Evolutionary conservation across 257 asterid species (phyloP).

Genomic region (Scutellaria baicalensis): DNA sequence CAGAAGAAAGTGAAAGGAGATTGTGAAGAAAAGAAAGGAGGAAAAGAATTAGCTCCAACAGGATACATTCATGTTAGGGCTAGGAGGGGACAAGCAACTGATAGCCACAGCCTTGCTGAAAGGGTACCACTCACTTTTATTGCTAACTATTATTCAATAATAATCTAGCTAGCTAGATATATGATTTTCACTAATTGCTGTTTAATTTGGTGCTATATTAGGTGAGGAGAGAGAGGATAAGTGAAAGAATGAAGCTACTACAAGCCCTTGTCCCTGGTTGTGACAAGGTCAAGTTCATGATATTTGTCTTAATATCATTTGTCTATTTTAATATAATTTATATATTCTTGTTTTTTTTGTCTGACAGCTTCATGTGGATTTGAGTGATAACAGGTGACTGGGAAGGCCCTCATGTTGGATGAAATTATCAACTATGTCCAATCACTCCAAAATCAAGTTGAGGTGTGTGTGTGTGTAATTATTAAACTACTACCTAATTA

Average conservation of each 20-base stretch:
- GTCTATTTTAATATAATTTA: not conserved
- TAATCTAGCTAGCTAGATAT: too few species aligned
- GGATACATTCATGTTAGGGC: conserved; percentile 82
- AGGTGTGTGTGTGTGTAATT: too few species aligned
- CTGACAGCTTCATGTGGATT: conserved; percentile 42
- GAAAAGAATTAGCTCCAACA: conserved; percentile 13
- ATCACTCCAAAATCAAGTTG: conserved; percentile 84
- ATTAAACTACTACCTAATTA: too few species aligned
- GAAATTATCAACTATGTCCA: conserved; percentile 87
- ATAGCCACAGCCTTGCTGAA: conserved; percentile 88
- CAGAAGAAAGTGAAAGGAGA: conserved; percentile 32
- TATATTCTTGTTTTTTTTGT: not conserved
- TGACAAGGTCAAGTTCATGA: conserved; percentile 51
- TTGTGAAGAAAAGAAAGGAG: conserved; percentile 20
- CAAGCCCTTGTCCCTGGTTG: conserved; percentile 88
- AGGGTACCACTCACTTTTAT: conserved; percentile 74
- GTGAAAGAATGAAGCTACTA: conserved; percentile 79
- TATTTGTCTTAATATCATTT: conserved; percentile 4
- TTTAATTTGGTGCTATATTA: not conserved
- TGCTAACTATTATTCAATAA: too few species aligned
- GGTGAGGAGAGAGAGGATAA: conserved; percentile 83
- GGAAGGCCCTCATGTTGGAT: conserved; percentile 97
- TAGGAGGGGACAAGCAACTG: conserved; percentile 92
- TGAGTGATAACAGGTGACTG: conserved; percentile 62
- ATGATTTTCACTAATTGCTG: not conserved